Conservation (phyloP, 148 eudicot species). For the Pouteria glomerata region DNA sequence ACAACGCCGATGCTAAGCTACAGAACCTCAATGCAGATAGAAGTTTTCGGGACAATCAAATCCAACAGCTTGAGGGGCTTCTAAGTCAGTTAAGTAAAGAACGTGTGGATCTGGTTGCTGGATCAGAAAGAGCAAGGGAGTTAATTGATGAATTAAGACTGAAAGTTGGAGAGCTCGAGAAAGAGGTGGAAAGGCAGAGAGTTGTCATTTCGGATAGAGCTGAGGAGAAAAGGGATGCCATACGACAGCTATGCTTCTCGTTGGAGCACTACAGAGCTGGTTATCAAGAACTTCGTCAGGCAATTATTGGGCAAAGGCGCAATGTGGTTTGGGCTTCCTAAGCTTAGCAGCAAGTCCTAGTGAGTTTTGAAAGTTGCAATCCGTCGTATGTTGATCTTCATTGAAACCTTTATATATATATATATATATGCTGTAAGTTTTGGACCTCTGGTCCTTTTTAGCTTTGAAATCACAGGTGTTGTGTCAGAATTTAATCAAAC, state of each 20-base stretch:
- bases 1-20: conserved; percentile 39
- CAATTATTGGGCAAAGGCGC: conserved; percentile 35
- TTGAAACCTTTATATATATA: background rate
- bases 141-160: conserved; percentile 31
- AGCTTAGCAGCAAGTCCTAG: background rate
- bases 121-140: conserved; percentile 29
- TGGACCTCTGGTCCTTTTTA: conserved; percentile 4
- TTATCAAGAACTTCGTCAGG: conserved; percentile 61
- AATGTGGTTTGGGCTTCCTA: conserved; percentile 32
- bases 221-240: conserved; percentile 86
- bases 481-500: background rate
- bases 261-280: conserved; percentile 71
- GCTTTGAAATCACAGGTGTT: background rate
- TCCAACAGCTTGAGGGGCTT: conserved; percentile 33
- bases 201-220: conserved; percentile 42
- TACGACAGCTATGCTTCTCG: conserved; percentile 81
- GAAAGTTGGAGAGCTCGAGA: conserved; percentile 52
- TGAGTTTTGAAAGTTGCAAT: background rate
- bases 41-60: conserved; percentile 22
- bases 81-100: conserved; percentile 26
- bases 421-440: background rate
- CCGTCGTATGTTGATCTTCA: background rate
- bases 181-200: conserved; percentile 48
- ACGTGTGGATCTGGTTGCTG: conserved; percentile 19
- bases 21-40: conserved; percentile 50